Percentiles rank a stretch among this genome's conserved stretches.
Evolutionary conservation across 768 basidiomycete genomes (phyloP).

Genomic region (Rhizopogon roseolus): DNA sequence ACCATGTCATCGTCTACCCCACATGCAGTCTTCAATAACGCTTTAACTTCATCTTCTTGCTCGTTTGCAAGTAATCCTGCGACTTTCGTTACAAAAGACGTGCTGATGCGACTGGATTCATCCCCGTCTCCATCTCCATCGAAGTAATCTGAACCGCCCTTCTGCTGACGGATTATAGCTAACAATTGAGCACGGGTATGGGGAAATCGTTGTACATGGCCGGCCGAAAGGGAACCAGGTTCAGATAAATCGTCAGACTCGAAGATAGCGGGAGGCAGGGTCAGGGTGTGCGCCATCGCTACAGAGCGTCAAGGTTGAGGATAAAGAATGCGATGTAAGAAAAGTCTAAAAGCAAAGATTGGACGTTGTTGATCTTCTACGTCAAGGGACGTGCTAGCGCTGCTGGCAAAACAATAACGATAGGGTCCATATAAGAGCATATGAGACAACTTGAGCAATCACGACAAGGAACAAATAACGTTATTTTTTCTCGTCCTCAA

Average conservation of each 20-base stretch:
- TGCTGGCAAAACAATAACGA: constrained; percentile 13
- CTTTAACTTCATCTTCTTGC: constrained; percentile 83
- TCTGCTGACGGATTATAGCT: constrained; percentile 69
- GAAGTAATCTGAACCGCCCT: constrained; percentile 45
- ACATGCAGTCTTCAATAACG: constrained; percentile 64
- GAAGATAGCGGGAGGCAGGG: constrained; percentile 12
- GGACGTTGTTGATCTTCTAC: constrained; percentile 15
- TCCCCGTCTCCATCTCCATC: constrained; percentile 55
- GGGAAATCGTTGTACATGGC: constrained; percentile 50
- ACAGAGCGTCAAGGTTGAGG: constrained; percentile 6
- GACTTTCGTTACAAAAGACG: constrained; percentile 64
- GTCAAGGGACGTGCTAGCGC: constrained; percentile 14
- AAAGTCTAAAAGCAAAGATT: constrained; percentile 8
- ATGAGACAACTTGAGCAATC: not conserved
- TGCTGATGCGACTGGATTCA: constrained; percentile 49
- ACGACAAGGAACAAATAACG: constrained; percentile 26
- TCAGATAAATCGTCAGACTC: constrained; percentile 17
- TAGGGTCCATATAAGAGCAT: constrained; percentile 7
- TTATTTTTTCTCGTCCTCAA: constrained; percentile 6
- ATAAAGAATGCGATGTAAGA: not conserved
- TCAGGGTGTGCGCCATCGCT: constrained; percentile 21
- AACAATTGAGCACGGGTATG: constrained; percentile 81
- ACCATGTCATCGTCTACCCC: constrained; percentile 69
- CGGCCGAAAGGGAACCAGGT: constrained; percentile 6
- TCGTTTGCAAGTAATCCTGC: constrained; percentile 73